Evolutionary conservation across 2,329 filamentous ascomycete species (phyloP), one percentile per base, ranked within the genome.

Genomic region (Tolypocladium tundrense): DNA sequence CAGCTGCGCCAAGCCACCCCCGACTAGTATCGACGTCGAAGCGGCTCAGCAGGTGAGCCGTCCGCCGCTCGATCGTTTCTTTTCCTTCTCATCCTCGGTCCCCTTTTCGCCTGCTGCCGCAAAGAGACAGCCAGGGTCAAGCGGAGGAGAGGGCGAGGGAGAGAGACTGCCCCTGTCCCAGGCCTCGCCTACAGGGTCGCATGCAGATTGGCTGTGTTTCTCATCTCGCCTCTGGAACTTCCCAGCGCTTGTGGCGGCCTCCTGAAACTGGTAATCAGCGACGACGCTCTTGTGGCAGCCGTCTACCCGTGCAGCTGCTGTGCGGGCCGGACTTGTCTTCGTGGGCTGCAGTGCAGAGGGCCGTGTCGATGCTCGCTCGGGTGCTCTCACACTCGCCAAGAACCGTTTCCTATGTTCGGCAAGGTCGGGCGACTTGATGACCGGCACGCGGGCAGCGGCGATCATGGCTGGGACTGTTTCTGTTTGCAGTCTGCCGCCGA

Each of bases 121-220:
- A 21, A 35, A 51, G 16, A 21, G 48, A 51, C 8, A 13, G 31
- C 3, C 48, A 35, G 48, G 27, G 48, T 51, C 48, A 27, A 21
- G 31, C 16, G 8, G 14, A 48, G 13, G 14, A 9, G 43, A 14
- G 7, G 43, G 16, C 16, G 43, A 40, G 42, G 13, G 16, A 27
- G 21, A n/a, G 45, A 42, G 21, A 19, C 45, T 21, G 39, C 39
- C 27, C 37, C 21, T 51, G 48, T 57, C 35, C 37, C 48, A 35
- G 33, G 48, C 42, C 55, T 57, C 50, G 55, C 50, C 39, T 53
- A 53, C 27, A 9, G 27, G 19, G 35, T 41, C 56, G 58, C 58
- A 57, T 56, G 50, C 54, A 60, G 58, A 62, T 61, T 61, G 59
- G 61, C 19, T 43, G 56, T 56, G 61, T 60, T 60, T 60, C 61